These are phyloP conservation scores for Erigeron philadelphicus DNA, from an alignment of 140 eudicot species.

Conservation along the genomic window DNA sequence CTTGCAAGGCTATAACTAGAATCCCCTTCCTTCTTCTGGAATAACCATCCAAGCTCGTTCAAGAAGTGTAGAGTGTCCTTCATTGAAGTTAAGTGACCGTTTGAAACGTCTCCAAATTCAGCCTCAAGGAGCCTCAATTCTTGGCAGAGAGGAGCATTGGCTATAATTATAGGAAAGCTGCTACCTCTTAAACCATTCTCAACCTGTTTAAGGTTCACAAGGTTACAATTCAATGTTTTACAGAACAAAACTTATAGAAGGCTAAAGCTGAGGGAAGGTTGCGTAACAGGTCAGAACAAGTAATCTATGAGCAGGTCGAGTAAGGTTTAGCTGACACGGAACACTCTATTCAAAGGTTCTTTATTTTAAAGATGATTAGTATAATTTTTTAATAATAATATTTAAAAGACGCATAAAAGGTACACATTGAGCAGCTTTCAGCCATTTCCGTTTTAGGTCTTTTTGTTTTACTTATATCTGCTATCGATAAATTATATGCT, in stretches of 20 bases:
- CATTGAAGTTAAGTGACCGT: slow-evolving; percentile 31
- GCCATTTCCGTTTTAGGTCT: no score
- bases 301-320: not conserved
- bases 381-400: no score
- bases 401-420: no score
- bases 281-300: not conserved
- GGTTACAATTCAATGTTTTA: slow-evolving; percentile 7
- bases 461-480: no score
- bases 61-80: slow-evolving; percentile 66
- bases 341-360: no score
- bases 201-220: slow-evolving; percentile 37
- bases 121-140: slow-evolving; percentile 67
- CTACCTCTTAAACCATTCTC: slow-evolving; percentile 72
- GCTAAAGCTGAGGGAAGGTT: not conserved
- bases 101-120: slow-evolving; percentile 38
- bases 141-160: slow-evolving; percentile 63
- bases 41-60: slow-evolving; percentile 90
- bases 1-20: slow-evolving; percentile 48
- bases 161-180: slow-evolving; percentile 79
- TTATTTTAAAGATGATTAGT: no score
- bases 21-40: slow-evolving; percentile 51
- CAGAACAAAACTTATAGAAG: not conserved
- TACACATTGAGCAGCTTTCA: no score
- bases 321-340: no score
- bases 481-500: no score